phyloP scores from a whole-genome alignment of 2,329 filamentous ascomycete genomes.

The Thelonectria olida region DNA sequence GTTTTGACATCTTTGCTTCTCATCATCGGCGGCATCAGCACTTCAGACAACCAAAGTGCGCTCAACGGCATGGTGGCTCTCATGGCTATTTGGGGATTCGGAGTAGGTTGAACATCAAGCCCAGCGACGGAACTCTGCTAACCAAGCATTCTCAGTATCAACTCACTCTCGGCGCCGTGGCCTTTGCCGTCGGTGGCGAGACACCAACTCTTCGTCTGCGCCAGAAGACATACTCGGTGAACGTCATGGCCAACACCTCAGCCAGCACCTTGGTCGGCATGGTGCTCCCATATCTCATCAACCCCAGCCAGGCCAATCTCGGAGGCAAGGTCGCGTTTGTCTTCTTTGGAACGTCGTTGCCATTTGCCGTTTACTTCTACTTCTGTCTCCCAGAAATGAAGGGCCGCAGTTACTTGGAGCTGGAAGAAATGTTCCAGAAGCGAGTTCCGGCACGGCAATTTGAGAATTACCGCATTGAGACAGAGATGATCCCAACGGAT shows the following conservation, averaged over 20 bases:
- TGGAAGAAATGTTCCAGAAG: conserved; percentile 16
- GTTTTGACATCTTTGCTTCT: conserved; percentile 36
- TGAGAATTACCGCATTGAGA: background rate
- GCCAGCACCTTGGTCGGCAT: conserved; percentile 1
- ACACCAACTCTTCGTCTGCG: background rate
- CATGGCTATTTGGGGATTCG: conserved; percentile 8
- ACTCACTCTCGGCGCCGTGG: conserved; percentile 4
- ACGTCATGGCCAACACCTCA: conserved; percentile 9
- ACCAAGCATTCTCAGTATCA: background rate
- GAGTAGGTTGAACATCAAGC: background rate
- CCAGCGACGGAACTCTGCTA: background rate
- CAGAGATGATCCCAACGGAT: background rate
- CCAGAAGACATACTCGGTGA: conserved; percentile 14
- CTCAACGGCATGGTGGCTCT: conserved; percentile 7
- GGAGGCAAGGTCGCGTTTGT: conserved; percentile 10
- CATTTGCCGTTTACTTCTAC: conserved; percentile 1
- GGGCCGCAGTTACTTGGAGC: conserved; percentile 6
- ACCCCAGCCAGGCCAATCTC: conserved; percentile 7
- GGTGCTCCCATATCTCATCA: conserved; percentile 12
- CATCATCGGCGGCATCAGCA: conserved; percentile 34
- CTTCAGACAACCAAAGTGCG: background rate
- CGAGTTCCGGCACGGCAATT: conserved; percentile 3
- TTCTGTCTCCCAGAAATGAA: conserved; percentile 14
- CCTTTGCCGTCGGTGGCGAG: conserved; percentile 7
- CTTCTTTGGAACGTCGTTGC: conserved; percentile 1